These are phyloP conservation scores for Cryptococcus hybrid DNA, from an alignment of 1,284 basidiomycete genomes.

Conservation along the genomic window DNA sequence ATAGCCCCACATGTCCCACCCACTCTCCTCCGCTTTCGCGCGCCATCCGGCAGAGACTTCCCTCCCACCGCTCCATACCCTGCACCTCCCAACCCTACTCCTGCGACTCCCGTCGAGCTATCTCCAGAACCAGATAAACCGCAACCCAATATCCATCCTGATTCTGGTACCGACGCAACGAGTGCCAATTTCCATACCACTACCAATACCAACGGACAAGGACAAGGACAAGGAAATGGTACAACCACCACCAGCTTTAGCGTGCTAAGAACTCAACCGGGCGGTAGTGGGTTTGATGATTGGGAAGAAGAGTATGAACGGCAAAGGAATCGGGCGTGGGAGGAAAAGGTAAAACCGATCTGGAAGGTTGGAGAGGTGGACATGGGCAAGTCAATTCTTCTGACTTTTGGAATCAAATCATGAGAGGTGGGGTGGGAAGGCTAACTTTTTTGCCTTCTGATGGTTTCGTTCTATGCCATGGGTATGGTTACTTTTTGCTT, in stretches of 20 bases:
- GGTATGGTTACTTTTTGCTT: too few species aligned
- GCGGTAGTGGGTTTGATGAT: slow-evolving; percentile 8
- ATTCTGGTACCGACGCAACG: too few species aligned
- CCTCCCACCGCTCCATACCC: neutral
- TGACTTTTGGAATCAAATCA: too few species aligned
- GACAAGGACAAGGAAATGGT: too few species aligned
- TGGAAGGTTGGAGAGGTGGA: slow-evolving; percentile 35
- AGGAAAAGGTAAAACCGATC: slow-evolving; percentile 26
- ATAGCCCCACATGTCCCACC: neutral
- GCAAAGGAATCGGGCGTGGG: slow-evolving; percentile 19
- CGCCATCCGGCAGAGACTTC: neutral
- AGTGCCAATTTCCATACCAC: too few species aligned
- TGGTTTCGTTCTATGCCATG: too few species aligned
- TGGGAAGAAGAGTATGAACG: slow-evolving; percentile 31
- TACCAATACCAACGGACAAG: too few species aligned
- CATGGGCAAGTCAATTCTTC: slow-evolving; percentile 31
- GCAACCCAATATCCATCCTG: too few species aligned
- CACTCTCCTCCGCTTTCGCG: neutral
- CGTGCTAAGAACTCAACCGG: neutral
- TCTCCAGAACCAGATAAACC: too few species aligned
- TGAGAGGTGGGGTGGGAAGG: too few species aligned
- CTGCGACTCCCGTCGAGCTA: too few species aligned
- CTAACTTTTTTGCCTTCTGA: neutral
- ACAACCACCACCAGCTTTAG: neutral
- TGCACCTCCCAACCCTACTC: neutral